Base-by-base conservation (phyloP, 768 basidiomycete species). In the Amanita muscaria region DNA sequence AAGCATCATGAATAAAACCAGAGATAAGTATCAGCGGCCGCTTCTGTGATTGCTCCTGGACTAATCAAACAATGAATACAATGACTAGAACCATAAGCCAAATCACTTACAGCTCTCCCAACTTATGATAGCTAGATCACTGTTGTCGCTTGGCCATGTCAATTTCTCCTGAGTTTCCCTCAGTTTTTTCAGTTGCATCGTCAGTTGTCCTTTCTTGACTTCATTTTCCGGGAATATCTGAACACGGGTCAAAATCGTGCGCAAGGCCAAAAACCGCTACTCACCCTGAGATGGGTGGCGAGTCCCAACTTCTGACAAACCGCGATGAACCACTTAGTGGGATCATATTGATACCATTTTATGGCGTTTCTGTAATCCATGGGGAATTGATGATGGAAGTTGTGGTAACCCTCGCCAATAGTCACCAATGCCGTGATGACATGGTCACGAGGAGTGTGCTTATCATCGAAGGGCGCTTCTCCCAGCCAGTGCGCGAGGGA, bases 291-390 rank as follows among this genome's bases (percentile, higher is more conserved):
- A 59, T 85, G 81, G 34, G 73, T 73, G 16, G 84, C 83, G 35
- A 84, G 72, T 21, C 87, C 84, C 36, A 88, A 15, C 49, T 66
- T 51, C 45, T 75, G 59, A 65, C 73, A 74, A 9, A 64, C 63
- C 67, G 69, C 73, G 65, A 90, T 92, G 68, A 89, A 87, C 89
- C 89, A 92, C 62, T 91, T 91, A 27, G 88, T 91, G 8, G 88
- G 89, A 59, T 90, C 88, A 56, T 90, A 91, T 59, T 91, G 88
- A 63, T 86, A 88, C 88, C 88, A 90, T 63, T 73, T 89, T 72
- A 94, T 90, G 46, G 92, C 92, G 57, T 94, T 94, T 19, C 92
- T 78, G 69, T 92, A 97, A 63, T 97, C 92, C 87, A 90, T 90
- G 5, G 92, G 92, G 77, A 94, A 94, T 59, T 82, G 72, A 50